These are phyloP conservation scores for Extremus antarcticus DNA, from an alignment of 495 filamentous ascomycete species.

Conservation along the genomic window DNA sequence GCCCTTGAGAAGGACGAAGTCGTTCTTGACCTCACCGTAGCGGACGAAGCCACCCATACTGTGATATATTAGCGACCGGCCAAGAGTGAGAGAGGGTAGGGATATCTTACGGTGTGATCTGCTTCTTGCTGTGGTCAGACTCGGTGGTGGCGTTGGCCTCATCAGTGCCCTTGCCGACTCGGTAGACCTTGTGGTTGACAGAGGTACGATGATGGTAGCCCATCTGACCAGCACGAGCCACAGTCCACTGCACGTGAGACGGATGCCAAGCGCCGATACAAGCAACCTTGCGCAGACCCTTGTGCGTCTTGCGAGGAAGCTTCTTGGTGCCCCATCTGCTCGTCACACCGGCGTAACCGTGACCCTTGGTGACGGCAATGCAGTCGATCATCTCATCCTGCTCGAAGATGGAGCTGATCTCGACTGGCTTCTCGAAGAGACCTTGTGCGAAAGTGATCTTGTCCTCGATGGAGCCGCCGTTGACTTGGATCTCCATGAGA, in stretches of 20 bases:
- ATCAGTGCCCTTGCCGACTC: constrained; percentile 82
- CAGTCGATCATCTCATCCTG: constrained; percentile 99
- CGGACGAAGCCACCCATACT: constrained; percentile 98
- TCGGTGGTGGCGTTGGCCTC: constrained; percentile 89
- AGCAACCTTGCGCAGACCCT: constrained; percentile 99
- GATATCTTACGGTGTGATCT: constrained; percentile 98
- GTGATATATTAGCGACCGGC: constrained; percentile 30
- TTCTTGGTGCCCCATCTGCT: constrained; percentile 99
- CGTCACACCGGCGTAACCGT: constrained; percentile 96
- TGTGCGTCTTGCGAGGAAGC: constrained; percentile 99
- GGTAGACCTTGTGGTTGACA: constrained; percentile 99
- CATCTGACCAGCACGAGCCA: constrained; percentile 98
- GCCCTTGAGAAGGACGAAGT: constrained; percentile 97
- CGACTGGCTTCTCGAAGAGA: constrained; percentile 96
- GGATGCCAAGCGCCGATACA: constrained; percentile 99
- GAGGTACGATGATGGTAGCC: constrained; percentile 99
- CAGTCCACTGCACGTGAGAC: constrained; percentile 99
- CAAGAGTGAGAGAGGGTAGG: no score
- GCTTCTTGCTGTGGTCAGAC: constrained; percentile 96
- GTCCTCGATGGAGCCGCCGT: constrained; percentile 85
- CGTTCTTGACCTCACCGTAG: constrained; percentile 99
- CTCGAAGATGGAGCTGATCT: constrained; percentile 92
- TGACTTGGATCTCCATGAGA: constrained; percentile 99
- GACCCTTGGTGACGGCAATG: constrained; percentile 99
- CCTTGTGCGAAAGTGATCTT: constrained; percentile 93